Evolutionary conservation across 1,139 yeast species (phyloP).

Genomic region (Protomyces inouyei): DNA sequence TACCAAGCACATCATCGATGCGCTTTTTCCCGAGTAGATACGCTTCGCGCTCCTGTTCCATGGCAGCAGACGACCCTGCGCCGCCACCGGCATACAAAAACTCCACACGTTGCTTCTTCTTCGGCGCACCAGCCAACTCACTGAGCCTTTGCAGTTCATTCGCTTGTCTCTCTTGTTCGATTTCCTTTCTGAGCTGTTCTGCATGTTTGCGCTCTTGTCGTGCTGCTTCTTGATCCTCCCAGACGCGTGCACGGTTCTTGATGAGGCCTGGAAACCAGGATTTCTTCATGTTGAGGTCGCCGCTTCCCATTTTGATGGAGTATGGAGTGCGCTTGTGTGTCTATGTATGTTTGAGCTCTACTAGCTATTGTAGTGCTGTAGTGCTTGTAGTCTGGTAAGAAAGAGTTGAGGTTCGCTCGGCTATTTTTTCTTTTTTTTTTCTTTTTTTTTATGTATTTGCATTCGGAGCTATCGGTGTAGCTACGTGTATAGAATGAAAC

Average conservation of each 20-base stretch:
- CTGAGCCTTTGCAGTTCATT: constrained; percentile 55
- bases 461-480: no score
- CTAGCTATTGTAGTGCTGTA: no score
- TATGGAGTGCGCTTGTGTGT: neutral
- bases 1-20: constrained; percentile 41
- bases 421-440: no score
- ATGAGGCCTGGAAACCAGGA: constrained; percentile 38
- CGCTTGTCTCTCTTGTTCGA: constrained; percentile 59
- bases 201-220: constrained; percentile 64
- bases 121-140: constrained; percentile 46
- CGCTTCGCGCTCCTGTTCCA: constrained; percentile 44
- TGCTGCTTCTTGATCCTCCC: constrained; percentile 77
- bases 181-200: constrained; percentile 60
- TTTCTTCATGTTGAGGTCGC: constrained; percentile 32
- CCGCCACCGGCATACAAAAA: constrained; percentile 76
- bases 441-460: no score
- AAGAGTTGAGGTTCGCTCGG: no score
- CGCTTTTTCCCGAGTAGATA: constrained; percentile 50
- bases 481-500: no score
- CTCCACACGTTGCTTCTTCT: constrained; percentile 52
- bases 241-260: constrained; percentile 88
- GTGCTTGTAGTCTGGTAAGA: no score
- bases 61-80: constrained; percentile 34
- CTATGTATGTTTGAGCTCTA: neutral
- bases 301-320: constrained; percentile 30